These are phyloP conservation scores for Tardiomyces depauwii DNA, from an alignment of 1,139 yeast genomes.

Conservation along the genomic window DNA sequence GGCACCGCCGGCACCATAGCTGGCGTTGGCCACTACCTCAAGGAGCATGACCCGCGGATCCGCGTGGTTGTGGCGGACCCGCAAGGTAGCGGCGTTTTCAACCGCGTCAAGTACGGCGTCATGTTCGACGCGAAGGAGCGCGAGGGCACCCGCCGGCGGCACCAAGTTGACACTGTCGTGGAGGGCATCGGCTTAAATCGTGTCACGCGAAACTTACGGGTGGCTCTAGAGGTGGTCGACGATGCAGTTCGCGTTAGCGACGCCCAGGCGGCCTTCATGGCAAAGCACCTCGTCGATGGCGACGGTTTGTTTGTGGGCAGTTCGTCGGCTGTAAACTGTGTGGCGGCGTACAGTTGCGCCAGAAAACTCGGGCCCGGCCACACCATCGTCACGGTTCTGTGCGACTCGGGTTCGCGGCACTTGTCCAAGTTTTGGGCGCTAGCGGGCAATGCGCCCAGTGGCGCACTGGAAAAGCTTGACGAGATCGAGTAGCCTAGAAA, in stretches of 20 bases:
- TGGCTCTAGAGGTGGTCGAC: slow-evolving; percentile 51
- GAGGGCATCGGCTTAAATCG: slow-evolving; percentile 93
- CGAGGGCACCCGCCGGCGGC: slow-evolving; percentile 90
- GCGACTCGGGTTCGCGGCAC: slow-evolving; percentile 89
- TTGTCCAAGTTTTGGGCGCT: slow-evolving; percentile 84
- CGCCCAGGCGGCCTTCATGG: slow-evolving; percentile 77
- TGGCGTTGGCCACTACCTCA: slow-evolving; percentile 70
- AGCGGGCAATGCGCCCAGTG: slow-evolving; percentile 26
- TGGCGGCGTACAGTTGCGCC: slow-evolving; percentile 71
- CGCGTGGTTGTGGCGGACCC: slow-evolving; percentile 72
- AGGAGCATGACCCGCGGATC: slow-evolving; percentile 33
- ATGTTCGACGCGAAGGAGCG: slow-evolving; percentile 75
- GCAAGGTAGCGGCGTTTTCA: slow-evolving; percentile 86
- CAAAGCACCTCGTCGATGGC: slow-evolving; percentile 61
- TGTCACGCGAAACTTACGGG: slow-evolving; percentile 66
- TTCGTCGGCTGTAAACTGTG: slow-evolving; percentile 86
- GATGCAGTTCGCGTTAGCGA: slow-evolving; percentile 75
- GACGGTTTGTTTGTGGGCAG: slow-evolving; percentile 92
- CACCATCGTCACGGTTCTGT: slow-evolving; percentile 73
- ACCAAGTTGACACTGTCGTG: slow-evolving; percentile 88
- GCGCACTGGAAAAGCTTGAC: too few species aligned
- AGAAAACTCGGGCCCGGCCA: slow-evolving; percentile 48
- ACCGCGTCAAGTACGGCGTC: slow-evolving; percentile 78
- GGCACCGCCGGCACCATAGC: slow-evolving; percentile 76
- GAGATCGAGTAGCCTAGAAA: too few species aligned